Evolutionary conservation across 192 early-diverging fungal species (phyloP).

Genomic region (Helicostylum pulchrum): DNA sequence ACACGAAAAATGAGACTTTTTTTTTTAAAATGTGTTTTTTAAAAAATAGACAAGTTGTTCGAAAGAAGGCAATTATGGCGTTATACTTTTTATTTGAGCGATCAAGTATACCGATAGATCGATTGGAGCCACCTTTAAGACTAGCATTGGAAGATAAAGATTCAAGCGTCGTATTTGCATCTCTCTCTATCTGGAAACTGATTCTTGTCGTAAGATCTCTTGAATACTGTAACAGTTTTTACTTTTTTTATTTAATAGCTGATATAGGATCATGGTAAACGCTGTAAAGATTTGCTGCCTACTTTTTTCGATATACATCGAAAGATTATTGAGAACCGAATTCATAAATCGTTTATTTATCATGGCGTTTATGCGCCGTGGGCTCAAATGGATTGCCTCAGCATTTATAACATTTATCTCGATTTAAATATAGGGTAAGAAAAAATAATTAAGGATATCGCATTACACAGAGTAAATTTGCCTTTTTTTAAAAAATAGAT

Average conservation of each 20-base stretch:
- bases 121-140: constrained; percentile 38
- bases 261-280: constrained; percentile 28
- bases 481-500: constrained; percentile 8
- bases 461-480: background rate
- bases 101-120: constrained; percentile 29
- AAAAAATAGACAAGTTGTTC: constrained; percentile 41
- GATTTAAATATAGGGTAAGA: constrained; percentile 22
- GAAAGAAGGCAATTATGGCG: constrained; percentile 48
- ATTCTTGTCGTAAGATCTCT: constrained; percentile 6
- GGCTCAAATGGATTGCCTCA: constrained; percentile 51
- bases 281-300: constrained; percentile 38
- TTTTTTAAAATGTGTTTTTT: background rate
- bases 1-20: background rate
- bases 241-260: background rate
- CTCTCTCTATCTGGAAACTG: constrained; percentile 37
- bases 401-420: constrained; percentile 33
- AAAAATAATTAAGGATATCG: background rate
- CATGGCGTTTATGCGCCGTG: constrained; percentile 54
- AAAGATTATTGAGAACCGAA: constrained; percentile 45
- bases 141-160: constrained; percentile 43
- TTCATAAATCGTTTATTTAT: constrained; percentile 47
- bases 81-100: constrained; percentile 38
- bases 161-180: constrained; percentile 44
- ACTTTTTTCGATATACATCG: constrained; percentile 36
- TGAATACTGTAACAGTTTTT: background rate